Evolutionary conservation across 495 filamentous ascomycete genomes (phyloP).

Genomic region (Parathielavia appendiculata): DNA sequence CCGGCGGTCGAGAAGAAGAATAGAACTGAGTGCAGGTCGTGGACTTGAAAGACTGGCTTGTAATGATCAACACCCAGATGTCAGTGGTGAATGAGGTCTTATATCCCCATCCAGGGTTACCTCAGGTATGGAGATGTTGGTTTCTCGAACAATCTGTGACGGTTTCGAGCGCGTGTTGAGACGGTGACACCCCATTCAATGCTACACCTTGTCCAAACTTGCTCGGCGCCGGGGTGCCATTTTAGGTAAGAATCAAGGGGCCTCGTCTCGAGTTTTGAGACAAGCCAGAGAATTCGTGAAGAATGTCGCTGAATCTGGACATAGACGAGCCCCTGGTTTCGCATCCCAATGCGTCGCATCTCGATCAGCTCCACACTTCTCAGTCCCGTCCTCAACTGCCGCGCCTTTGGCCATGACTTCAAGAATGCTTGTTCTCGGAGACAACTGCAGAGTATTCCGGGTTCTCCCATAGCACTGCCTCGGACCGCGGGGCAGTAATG

Average conservation of each 20-base stretch:
- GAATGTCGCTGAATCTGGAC: no score
- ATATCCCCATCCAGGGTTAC: background rate
- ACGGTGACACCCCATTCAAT: background rate
- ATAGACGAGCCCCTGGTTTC: no score
- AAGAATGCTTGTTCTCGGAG: no score
- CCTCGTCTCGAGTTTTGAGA: conserved; percentile 10
- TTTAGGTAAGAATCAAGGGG: conserved; percentile 6
- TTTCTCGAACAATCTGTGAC: background rate
- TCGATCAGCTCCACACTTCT: no score
- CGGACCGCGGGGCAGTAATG: no score
- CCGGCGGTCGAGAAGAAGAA: conserved; percentile 16
- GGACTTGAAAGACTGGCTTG: conserved; percentile 19
- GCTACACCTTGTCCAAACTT: background rate
- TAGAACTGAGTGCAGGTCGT: background rate
- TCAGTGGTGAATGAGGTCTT: background rate
- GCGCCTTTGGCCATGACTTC: no score
- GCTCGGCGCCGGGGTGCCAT: background rate
- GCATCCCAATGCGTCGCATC: no score
- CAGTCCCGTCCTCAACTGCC: no score
- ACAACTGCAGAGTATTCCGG: no score
- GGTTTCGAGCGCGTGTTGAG: background rate
- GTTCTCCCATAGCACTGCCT: no score
- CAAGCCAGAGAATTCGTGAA: background rate
- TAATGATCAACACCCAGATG: background rate
- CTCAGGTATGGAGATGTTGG: background rate